These are phyloP conservation scores for Notholithocarpus densiflorus DNA, from an alignment of 306 rosid species.

Conservation along the genomic window DNA sequence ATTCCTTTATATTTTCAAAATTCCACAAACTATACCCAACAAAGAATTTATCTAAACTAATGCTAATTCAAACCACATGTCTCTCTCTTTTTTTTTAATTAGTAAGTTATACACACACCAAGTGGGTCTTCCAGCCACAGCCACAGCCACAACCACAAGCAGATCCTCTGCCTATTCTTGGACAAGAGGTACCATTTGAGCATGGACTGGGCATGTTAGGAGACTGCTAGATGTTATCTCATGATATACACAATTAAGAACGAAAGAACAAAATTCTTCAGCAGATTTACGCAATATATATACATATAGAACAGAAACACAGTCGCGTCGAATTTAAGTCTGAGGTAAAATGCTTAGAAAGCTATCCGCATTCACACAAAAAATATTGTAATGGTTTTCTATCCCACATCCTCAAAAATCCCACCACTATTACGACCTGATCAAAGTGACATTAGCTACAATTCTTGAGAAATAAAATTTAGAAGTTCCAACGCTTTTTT, in stretches of 20 bases:
- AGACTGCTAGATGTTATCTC: neutral
- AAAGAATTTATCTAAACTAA: neutral
- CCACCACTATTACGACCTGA: neutral
- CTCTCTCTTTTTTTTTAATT: neutral
- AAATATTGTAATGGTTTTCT: neutral
- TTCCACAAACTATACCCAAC: neutral
- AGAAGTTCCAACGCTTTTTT: no score
- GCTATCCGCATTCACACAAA: neutral
- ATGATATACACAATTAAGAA: neutral
- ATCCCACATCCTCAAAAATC: neutral
- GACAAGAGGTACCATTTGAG: slow-evolving; percentile 1
- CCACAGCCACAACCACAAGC: neutral
- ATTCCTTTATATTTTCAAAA: neutral
- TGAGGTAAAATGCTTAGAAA: neutral
- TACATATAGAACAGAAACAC: neutral
- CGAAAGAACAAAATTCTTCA: neutral
- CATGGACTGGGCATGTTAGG: neutral
- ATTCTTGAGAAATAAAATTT: neutral
- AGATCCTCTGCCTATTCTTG: neutral
- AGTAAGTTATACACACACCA: neutral
- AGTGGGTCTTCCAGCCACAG: neutral
- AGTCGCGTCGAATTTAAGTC: neutral
- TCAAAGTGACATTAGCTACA: neutral
- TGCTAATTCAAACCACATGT: neutral
- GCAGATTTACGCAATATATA: neutral